These are phyloP conservation scores for Panus rudis DNA, from an alignment of 768 basidiomycete species.

Conservation along the genomic window DNA sequence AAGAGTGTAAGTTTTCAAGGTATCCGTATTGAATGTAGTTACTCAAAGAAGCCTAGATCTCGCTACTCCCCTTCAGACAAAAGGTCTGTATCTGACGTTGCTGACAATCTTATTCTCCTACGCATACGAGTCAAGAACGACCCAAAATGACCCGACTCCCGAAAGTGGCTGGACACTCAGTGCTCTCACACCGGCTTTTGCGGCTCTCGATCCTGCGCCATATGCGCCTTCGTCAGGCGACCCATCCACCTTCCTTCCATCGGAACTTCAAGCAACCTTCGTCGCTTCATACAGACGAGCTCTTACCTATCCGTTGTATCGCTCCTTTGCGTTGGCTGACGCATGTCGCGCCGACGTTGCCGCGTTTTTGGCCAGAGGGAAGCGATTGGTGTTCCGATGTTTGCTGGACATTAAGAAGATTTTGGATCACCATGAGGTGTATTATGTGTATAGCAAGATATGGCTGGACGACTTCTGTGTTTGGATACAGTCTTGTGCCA, in stretches of 20 bases:
- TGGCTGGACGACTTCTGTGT: slow-evolving; percentile 83
- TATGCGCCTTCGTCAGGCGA: slow-evolving; percentile 20
- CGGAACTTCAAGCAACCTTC: slow-evolving; percentile 46
- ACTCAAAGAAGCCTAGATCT: slow-evolving; percentile 45
- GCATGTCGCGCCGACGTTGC: slow-evolving; percentile 62
- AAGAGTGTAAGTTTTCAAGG: slow-evolving; percentile 37
- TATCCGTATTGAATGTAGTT: not conserved
- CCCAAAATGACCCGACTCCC: slow-evolving; percentile 71
- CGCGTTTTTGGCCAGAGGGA: slow-evolving; percentile 48
- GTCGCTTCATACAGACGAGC: slow-evolving; percentile 65
- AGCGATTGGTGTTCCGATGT: slow-evolving; percentile 53
- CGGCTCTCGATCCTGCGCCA: slow-evolving; percentile 74
- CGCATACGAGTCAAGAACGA: slow-evolving; percentile 74
- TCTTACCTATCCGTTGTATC: slow-evolving; percentile 71
- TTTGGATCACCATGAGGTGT: slow-evolving; percentile 77
- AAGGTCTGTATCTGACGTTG: slow-evolving; percentile 60
- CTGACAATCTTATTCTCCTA: slow-evolving; percentile 72
- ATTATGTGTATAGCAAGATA: slow-evolving; percentile 82
- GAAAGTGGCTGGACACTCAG: slow-evolving; percentile 88
- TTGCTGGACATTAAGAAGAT: slow-evolving; percentile 68
- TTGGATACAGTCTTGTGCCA: slow-evolving; percentile 70
- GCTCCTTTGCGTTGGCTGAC: slow-evolving; percentile 71
- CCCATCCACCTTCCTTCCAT: slow-evolving; percentile 20
- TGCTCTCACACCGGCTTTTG: slow-evolving; percentile 65
- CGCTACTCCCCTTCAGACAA: slow-evolving; percentile 45